Evolutionary conservation across 2,329 filamentous ascomycete genomes (phyloP).

Genomic region (Penicillium sp.): DNA sequence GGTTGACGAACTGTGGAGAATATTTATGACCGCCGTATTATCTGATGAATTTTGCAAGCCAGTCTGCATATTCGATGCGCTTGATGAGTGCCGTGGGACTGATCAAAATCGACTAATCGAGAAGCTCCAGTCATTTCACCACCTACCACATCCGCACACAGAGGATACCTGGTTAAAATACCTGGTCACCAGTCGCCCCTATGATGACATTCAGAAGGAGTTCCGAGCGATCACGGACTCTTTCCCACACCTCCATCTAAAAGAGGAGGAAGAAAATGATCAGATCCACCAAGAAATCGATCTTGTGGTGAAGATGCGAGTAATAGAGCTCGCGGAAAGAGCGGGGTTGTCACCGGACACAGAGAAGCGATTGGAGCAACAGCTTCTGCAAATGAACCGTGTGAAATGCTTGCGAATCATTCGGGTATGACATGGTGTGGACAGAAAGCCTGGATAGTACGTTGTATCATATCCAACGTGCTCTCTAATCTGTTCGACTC

Average conservation of each 20-base stretch:
- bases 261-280: constrained; percentile 14
- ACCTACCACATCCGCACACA: background rate
- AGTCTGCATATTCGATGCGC: constrained; percentile 19
- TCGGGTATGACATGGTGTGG: too few species aligned
- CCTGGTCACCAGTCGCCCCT: constrained; percentile 18
- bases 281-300: constrained; percentile 15
- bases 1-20: constrained; percentile 14
- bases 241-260: constrained; percentile 11
- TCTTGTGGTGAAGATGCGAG: constrained; percentile 9
- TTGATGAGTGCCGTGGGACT: constrained; percentile 12
- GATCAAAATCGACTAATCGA: constrained; percentile 7
- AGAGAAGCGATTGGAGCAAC: constrained; percentile 6
- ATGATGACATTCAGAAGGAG: constrained; percentile 5
- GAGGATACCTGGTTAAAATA: constrained; percentile 13
- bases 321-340: constrained; percentile 9
- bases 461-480: too few species aligned
- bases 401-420: too few species aligned
- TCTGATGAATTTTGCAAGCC: constrained; percentile 1
- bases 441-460: too few species aligned
- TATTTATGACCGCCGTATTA: constrained; percentile 11
- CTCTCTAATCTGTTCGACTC: too few species aligned
- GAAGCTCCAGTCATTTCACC: constrained; percentile 6
- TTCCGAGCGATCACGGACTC: constrained; percentile 4
- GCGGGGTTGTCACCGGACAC: background rate
- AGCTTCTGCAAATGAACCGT: too few species aligned